Conservation (phyloP, 179 eudicot genomes). For the Beta corolliflora region DNA sequence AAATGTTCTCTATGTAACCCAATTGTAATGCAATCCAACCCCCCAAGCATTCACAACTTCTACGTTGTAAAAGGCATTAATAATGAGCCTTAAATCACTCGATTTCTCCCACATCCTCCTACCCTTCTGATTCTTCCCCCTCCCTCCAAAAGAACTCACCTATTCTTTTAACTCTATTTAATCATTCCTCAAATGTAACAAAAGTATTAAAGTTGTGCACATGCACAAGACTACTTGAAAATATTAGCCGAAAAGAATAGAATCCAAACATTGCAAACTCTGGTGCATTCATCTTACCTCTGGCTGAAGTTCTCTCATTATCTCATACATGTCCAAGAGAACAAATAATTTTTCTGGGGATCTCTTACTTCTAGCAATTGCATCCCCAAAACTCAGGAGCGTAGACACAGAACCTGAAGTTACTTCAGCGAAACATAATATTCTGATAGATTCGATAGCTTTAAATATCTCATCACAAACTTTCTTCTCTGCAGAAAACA, state of each 20-base stretch:
- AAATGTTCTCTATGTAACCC: no score
- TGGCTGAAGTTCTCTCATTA: constrained; percentile 84
- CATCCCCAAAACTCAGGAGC: constrained; percentile 93
- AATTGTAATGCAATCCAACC: no score
- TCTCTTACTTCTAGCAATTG: constrained; percentile 87
- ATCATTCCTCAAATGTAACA: background rate
- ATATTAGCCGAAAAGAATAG: background rate
- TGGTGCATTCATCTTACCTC: constrained; percentile 51
- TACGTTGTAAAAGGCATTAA: no score
- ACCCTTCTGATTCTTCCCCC: no score
- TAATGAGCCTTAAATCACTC: no score
- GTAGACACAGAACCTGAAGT: constrained; percentile 56
- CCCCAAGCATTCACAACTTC: no score
- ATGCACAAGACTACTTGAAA: background rate
- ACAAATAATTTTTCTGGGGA: constrained; percentile 95
- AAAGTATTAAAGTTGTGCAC: background rate
- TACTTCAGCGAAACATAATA: constrained; percentile 74
- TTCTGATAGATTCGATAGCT: constrained; percentile 52
- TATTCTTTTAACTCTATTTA: no score
- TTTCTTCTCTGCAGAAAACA: constrained; percentile 73
- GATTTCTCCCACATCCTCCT: no score
- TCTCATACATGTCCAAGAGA: constrained; percentile 89
- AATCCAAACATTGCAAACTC: background rate
- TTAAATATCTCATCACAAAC: constrained; percentile 75
- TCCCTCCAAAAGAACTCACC: no score